These are phyloP conservation scores for Talaromyces wortmannii DNA, from an alignment of 495 filamentous ascomycete species.

Conservation along the genomic window DNA sequence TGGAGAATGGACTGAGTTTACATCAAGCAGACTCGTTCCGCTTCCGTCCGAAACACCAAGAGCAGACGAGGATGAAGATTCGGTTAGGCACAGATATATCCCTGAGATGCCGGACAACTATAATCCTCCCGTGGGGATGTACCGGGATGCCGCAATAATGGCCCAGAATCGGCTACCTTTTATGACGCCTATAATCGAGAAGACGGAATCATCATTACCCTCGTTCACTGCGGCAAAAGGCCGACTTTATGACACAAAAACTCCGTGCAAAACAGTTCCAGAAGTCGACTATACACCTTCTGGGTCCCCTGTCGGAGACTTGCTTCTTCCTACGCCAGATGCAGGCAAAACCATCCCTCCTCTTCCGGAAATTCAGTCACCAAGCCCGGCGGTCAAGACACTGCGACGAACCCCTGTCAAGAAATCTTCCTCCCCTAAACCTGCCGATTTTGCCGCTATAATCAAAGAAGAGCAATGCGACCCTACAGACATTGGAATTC, in stretches of 20 bases:
- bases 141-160: constrained; percentile 64
- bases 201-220: constrained; percentile 79
- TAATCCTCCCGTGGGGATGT: constrained; percentile 64
- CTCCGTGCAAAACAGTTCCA: constrained; percentile 54
- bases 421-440: constrained; percentile 44
- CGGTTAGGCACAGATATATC: constrained; percentile 33
- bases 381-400: constrained; percentile 46
- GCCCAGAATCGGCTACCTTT: constrained; percentile 88
- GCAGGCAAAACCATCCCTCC: constrained; percentile 18
- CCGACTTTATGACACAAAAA: constrained; percentile 60
- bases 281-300: constrained; percentile 15
- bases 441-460: constrained; percentile 36
- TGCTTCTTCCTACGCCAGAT: constrained; percentile 26
- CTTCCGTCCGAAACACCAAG: constrained; percentile 26
- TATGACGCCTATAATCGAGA: constrained; percentile 97
- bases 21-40: constrained; percentile 63
- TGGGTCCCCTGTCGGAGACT: constrained; percentile 25
- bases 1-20: constrained; percentile 84
- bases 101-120: constrained; percentile 81
- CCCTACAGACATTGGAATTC: constrained; percentile 69
- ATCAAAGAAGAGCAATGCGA: constrained; percentile 83
- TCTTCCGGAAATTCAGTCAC: constrained; percentile 28
- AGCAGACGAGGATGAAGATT: constrained; percentile 27
- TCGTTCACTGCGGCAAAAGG: constrained; percentile 48
- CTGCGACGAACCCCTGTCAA: constrained; percentile 63